Evolutionary conservation across 495 filamentous ascomycete genomes (phyloP).

Genomic region (Staphylotrichum longicolle): DNA sequence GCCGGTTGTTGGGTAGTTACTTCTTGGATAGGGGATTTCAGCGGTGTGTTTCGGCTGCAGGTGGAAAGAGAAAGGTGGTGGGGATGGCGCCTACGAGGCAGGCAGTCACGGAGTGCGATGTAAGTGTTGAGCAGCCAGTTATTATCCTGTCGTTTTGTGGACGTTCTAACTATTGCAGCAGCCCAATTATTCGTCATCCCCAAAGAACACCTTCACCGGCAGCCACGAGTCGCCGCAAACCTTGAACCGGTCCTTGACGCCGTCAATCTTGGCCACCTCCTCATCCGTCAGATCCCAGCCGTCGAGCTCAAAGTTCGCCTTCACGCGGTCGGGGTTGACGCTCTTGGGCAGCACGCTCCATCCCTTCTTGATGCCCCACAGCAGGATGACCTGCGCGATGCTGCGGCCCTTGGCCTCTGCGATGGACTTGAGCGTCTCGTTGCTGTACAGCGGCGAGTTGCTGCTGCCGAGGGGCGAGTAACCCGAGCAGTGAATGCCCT

Average conservation of each 20-base stretch:
- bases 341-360: constrained; percentile 74
- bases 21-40: neutral
- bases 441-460: constrained; percentile 57
- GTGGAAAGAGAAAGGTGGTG: too few species aligned
- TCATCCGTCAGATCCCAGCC: constrained; percentile 64
- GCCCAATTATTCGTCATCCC: constrained; percentile 62
- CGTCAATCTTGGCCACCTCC: constrained; percentile 61
- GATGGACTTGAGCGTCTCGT: constrained; percentile 57
- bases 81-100: too few species aligned
- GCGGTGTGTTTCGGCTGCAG: constrained; percentile 1
- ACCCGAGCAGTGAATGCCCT: constrained; percentile 66
- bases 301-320: constrained; percentile 60
- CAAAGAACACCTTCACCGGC: constrained; percentile 81
- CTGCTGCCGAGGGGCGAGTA: constrained; percentile 66
- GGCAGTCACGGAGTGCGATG: too few species aligned
- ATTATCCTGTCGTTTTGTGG: too few species aligned
- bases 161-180: constrained; percentile 5
- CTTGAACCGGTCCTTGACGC: constrained; percentile 68
- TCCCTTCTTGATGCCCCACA: constrained; percentile 69
- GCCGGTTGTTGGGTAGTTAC: neutral
- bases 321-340: constrained; percentile 60
- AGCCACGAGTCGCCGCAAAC: constrained; percentile 69
- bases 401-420: constrained; percentile 65
- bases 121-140: too few species aligned
- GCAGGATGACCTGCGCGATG: constrained; percentile 64